Evolutionary conservation across 805 yeast genomes (phyloP).

Genomic region (Geotrichum ghanense): DNA sequence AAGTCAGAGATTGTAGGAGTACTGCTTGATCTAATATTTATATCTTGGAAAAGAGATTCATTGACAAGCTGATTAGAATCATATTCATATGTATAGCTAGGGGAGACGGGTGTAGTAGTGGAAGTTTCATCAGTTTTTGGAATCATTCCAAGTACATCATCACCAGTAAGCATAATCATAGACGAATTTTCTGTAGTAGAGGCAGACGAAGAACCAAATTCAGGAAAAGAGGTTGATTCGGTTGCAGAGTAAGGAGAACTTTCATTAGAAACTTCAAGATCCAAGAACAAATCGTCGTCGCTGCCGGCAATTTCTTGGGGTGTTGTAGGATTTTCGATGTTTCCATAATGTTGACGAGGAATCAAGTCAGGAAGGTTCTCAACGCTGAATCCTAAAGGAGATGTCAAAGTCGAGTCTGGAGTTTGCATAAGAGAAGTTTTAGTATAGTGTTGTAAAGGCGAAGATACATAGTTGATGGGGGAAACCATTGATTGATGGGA

Average conservation of each 20-base stretch:
- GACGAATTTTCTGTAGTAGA: too few relatives aligned
- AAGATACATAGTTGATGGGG: background rate
- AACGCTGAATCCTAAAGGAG: background rate
- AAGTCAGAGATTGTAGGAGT: background rate
- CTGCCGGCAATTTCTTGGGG: background rate
- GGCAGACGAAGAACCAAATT: too few relatives aligned
- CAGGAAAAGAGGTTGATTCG: too few relatives aligned
- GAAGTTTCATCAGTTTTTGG: background rate
- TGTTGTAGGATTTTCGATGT: too few relatives aligned
- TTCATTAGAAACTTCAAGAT: background rate
- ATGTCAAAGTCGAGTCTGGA: background rate
- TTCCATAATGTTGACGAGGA: too few relatives aligned
- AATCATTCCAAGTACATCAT: background rate
- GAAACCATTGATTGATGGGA: background rate
- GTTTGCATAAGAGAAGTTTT: background rate
- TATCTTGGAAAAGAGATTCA: background rate
- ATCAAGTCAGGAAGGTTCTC: too few relatives aligned
- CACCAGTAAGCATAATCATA: background rate
- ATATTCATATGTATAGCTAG: background rate
- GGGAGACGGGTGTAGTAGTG: background rate
- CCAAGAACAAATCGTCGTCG: background rate
- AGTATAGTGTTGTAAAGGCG: background rate
- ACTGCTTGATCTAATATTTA: background rate
- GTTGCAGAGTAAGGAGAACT: background rate
- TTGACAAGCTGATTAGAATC: background rate